Percentiles rank a stretch among this genome's conserved stretches.
phyloP scores from a whole-genome alignment of 106 monocot species.

The Dendrobium chrysotoxum region DNA sequence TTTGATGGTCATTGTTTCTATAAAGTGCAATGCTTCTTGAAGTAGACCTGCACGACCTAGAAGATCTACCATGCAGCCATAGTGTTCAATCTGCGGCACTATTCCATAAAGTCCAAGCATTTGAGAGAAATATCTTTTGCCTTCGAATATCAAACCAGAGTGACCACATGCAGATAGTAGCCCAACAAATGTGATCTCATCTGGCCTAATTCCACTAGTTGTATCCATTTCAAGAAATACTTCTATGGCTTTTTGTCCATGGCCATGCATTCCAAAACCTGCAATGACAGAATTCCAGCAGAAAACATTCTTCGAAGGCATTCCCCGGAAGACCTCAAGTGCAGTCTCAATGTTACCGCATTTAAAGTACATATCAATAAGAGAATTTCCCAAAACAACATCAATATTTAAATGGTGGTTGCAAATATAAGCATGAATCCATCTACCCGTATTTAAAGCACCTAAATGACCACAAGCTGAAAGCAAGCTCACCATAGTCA shows the following conservation, averaged over 20 bases:
- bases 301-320: slow-evolving; percentile 41
- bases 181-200: slow-evolving; percentile 50
- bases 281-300: slow-evolving; percentile 63
- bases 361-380: slow-evolving; percentile 62
- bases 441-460: slow-evolving; percentile 41
- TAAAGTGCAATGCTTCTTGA: slow-evolving; percentile 7
- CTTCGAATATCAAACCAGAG: slow-evolving; percentile 47
- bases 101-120: slow-evolving; percentile 32
- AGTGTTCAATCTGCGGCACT: slow-evolving; percentile 50
- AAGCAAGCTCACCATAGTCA: slow-evolving; percentile 52
- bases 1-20: slow-evolving; percentile 3
- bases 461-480: slow-evolving; percentile 51
- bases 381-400: slow-evolving; percentile 53
- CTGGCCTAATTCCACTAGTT: slow-evolving; percentile 17
- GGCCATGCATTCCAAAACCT: slow-evolving; percentile 51
- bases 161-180: slow-evolving; percentile 54
- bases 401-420: slow-evolving; percentile 32
- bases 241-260: slow-evolving; percentile 35
- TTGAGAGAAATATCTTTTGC: slow-evolving; percentile 30
- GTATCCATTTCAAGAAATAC: slow-evolving; percentile 35
- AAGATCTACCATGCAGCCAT: slow-evolving; percentile 41
- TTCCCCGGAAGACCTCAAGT: slow-evolving; percentile 22
- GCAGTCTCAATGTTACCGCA: slow-evolving; percentile 42
- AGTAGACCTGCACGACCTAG: slow-evolving; percentile 11
- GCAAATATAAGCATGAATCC: slow-evolving; percentile 44